Evolutionary conservation across 495 filamentous ascomycete species (phyloP), one percentile per base, ranked within the genome.

Genomic region (Staphylotrichum tortipilum): DNA sequence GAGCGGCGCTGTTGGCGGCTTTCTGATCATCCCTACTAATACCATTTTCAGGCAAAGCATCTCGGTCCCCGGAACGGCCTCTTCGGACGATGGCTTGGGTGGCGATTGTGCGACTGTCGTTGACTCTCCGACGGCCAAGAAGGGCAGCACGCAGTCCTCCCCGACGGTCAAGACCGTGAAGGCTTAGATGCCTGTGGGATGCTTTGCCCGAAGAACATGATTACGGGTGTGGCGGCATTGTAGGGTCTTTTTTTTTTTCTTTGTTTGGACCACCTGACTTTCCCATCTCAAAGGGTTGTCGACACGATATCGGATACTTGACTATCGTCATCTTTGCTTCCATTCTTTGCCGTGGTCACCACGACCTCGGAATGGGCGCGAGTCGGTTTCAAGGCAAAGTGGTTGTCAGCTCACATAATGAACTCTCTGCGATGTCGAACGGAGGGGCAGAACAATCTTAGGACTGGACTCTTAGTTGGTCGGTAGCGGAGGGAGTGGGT

Each of bases 51-150:
- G 66, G 33, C 65, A 64, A 42, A 54, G 49, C 38, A 51, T 44
- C 14, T 36, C 52, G 30, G 55, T 39, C 7, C 41, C 59, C 12
- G 65, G 50, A 18, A 61, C 64, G 36, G 57, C 50, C 12, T 57
- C 59, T 40, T 74, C 70, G 15, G 69, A 74, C 19, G 67, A 72
- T 50, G 69, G 64, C 15, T 67, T 68, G 44, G 60, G 50, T 28
- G 66, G 72, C 52, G 76, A 75, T 43, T 67, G 66, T 41, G 68
- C 71, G 41, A 73, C 75, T n/a, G 63, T 78, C 36, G 66, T 73
- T 23, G 74, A 75, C 41, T 76, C 74, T 36, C 67, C 67, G n/a
- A 67, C 67, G 42, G 63, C 70, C 44, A 74, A 65, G 30, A 68
- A 73, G 42, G 72, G 72, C 33, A 78, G 72, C 56, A 70, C 66